Conservation (phyloP, 768 basidiomycete species). For the Clavulina sp. region DNA sequence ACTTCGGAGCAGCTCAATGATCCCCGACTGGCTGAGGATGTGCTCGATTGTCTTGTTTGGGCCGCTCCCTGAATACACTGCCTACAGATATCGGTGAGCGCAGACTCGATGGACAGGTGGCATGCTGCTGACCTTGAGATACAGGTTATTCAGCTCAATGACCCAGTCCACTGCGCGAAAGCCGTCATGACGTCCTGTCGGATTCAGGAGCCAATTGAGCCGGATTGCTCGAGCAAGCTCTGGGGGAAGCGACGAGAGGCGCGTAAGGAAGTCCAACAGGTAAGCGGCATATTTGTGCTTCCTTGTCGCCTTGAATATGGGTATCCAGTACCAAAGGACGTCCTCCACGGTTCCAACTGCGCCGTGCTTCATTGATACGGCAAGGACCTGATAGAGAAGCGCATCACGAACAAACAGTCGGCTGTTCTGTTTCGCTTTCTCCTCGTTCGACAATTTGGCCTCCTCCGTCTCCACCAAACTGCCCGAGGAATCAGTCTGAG, state of each 20-base stretch:
- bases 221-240: constrained; percentile 5
- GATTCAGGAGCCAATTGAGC: constrained; percentile 2
- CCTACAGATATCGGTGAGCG: constrained; percentile 21
- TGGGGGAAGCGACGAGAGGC: constrained; percentile 15
- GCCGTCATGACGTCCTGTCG: background rate
- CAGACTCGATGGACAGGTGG: constrained; percentile 23
- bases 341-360: constrained; percentile 22
- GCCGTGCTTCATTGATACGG: constrained; percentile 19
- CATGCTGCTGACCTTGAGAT: constrained; percentile 19
- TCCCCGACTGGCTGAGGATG: constrained; percentile 12
- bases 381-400: constrained; percentile 26
- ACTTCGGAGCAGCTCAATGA: constrained; percentile 10
- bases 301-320: constrained; percentile 5
- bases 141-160: background rate
- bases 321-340: background rate
- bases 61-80: constrained; percentile 9
- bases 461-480: background rate
- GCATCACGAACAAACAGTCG: constrained; percentile 21
- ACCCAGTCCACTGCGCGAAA: background rate
- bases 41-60: constrained; percentile 8
- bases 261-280: constrained; percentile 14
- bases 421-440: constrained; percentile 20
- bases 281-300: constrained; percentile 17
- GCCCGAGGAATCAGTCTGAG: constrained; percentile 5
- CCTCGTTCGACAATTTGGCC: constrained; percentile 14